Conservation (phyloP, 1,284 basidiomycete genomes). For the Apiotrichum mycotoxinovorans region DNA sequence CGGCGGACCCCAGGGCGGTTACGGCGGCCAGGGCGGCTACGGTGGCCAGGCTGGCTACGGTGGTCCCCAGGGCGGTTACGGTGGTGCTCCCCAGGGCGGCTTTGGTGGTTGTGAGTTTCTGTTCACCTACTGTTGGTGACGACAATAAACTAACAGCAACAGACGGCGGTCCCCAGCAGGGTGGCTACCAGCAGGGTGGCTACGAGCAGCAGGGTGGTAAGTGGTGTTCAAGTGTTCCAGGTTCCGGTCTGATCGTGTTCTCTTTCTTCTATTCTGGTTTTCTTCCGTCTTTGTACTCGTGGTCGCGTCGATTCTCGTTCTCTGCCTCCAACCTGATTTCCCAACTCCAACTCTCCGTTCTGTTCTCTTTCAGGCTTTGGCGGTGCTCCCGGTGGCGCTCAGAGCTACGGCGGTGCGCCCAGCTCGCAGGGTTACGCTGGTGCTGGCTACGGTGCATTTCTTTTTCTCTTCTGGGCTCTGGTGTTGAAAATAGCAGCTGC, state of each 20-base stretch:
- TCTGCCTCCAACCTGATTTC: conserved; percentile 1
- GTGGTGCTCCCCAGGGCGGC: conserved; percentile 37
- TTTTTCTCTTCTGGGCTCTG: background rate
- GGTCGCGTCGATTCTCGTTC: background rate
- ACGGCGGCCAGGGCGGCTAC: conserved; percentile 44
- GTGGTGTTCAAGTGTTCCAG: conserved; percentile 5
- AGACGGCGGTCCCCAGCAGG: conserved; percentile 27
- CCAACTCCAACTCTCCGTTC: background rate
- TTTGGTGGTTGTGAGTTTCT: conserved; percentile 18
- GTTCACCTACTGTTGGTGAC: conserved; percentile 29
- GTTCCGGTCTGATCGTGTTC: background rate
- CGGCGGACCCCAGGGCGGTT: conserved; percentile 39
- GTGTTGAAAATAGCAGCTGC: background rate
- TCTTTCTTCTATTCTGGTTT: background rate
- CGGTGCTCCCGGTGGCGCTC: conserved; percentile 11
- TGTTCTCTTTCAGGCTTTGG: conserved; percentile 13
- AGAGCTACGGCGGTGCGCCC: conserved; percentile 3
- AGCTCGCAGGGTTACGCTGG: conserved; percentile 24
- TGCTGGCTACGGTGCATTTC: conserved; percentile 21
- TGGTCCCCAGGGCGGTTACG: conserved; percentile 44
- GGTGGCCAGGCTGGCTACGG: conserved; percentile 45
- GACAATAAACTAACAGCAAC: background rate
- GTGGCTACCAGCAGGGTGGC: conserved; percentile 49
- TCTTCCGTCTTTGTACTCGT: background rate
- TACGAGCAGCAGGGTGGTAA: conserved; percentile 36